Percentiles rank a stretch among this genome's conserved stretches.
Conservation (phyloP, 305 asterid genomes). For the Solanum hybrid region DNA sequence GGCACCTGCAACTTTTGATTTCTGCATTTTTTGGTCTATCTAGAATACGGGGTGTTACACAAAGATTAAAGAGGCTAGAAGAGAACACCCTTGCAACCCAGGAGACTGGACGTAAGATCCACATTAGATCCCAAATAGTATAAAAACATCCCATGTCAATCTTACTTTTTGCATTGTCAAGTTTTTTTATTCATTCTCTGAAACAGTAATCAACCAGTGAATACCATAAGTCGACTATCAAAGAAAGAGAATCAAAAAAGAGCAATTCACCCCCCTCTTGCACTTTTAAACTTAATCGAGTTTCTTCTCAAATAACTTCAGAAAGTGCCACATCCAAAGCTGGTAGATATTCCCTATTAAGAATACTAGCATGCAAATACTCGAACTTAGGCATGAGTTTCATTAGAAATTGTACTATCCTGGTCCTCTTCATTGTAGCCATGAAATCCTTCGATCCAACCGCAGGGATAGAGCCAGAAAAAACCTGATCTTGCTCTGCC, state of each 20-base stretch:
- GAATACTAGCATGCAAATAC: background rate
- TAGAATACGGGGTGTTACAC: no score
- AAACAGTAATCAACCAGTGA: background rate
- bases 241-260: background rate
- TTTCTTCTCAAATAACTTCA: background rate
- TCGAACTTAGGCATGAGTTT: background rate
- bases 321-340: background rate
- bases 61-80: background rate
- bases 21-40: no score
- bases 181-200: background rate
- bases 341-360: background rate
- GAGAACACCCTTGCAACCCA: background rate
- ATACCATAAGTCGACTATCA: background rate
- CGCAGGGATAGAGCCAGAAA: background rate
- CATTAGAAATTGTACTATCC: background rate
- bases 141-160: background rate
- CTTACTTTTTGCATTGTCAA: background rate
- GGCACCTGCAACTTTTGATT: no score
- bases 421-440: background rate
- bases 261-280: background rate
- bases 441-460: background rate
- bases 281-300: background rate
- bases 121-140: background rate
- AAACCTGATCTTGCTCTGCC: background rate
- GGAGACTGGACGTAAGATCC: background rate